Evolutionary conservation across 495 filamentous ascomycete species (phyloP).

Genomic region (Neurospora sp.): DNA sequence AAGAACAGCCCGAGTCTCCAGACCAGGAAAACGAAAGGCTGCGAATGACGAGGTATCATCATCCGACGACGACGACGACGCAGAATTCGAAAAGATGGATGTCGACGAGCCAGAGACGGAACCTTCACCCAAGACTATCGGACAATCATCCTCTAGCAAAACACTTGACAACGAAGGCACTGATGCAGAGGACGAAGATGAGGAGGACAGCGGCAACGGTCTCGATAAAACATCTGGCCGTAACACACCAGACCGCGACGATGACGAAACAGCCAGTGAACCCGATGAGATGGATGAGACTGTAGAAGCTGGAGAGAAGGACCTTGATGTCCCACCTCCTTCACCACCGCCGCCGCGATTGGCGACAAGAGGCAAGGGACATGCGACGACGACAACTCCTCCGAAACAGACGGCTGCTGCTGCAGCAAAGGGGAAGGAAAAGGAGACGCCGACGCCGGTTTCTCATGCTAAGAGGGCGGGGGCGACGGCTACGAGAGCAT

Average conservation of each 20-base stretch:
- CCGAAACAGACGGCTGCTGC: background rate
- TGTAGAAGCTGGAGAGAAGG: background rate
- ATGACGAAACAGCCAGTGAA: slow-evolving; percentile 31
- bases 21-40: slow-evolving; percentile 42
- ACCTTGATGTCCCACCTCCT: slow-evolving; percentile 10
- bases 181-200: slow-evolving; percentile 12
- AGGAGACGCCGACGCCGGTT: background rate
- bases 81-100: slow-evolving; percentile 48
- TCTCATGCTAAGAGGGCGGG: slow-evolving; percentile 7
- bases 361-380: too few relatives aligned
- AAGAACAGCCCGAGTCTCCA: slow-evolving; percentile 22
- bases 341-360: slow-evolving; percentile 2
- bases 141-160: background rate
- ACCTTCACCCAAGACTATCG: background rate
- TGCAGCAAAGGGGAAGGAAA: slow-evolving; percentile 3
- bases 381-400: background rate
- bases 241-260: slow-evolving; percentile 28
- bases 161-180: background rate
- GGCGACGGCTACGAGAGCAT: slow-evolving; percentile 14
- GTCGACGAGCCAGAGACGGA: slow-evolving; percentile 30
- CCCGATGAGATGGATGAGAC: slow-evolving; percentile 31
- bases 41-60: slow-evolving; percentile 16
- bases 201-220: slow-evolving; percentile 10
- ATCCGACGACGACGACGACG: slow-evolving; percentile 34
- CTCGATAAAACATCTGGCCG: background rate